Evolutionary conservation across 306 rosid species (phyloP), one percentile per base, ranked within the genome.

Genomic region (Trifolium dubium): DNA sequence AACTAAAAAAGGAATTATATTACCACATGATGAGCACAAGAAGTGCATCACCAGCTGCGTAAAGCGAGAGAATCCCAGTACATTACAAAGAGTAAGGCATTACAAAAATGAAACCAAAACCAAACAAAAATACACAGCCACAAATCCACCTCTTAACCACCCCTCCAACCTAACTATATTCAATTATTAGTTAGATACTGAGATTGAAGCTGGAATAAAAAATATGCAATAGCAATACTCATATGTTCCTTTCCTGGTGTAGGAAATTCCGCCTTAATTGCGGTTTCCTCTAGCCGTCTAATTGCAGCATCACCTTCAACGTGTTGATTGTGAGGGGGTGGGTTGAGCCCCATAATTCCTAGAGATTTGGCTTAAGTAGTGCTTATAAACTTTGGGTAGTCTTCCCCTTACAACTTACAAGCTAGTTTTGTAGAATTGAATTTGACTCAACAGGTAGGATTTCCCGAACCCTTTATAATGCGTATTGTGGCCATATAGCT

Each of bases 131-230:
- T n/a, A n/a, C n/a, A n/a, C n/a, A n/a, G n/a, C n/a, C n/a, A n/a
- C n/a, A n/a, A n/a, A n/a, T n/a, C n/a, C n/a, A n/a, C n/a, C n/a
- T n/a, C n/a, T n/a, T n/a, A n/a, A n/a, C n/a, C n/a, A n/a, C n/a
- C n/a, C n/a, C n/a, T n/a, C n/a, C n/a, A n/a, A n/a, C n/a, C n/a
- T 51, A 4, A 19, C 28, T 50, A 30, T 53, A 35, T 46, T 73
- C 50, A 40, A 34, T 54, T 50, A 37, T 23, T 29, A n/a, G 59
- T n/a, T n/a, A n/a, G 23, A 23, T 23, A 23, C 23, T 23, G 14
- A 53, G 51, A 78, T 41, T 29, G 39, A 53, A 63, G 23, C 23
- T 40, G 10, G 30, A 63, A 29, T 59, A 8, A 17, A 64, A 77
- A 10, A 49, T 77, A 37, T 61, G 56, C 47, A 10, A 23, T 23